phyloP scores from a whole-genome alignment of 2,329 filamentous ascomycete species.

The Penicillium psychrosexuale region DNA sequence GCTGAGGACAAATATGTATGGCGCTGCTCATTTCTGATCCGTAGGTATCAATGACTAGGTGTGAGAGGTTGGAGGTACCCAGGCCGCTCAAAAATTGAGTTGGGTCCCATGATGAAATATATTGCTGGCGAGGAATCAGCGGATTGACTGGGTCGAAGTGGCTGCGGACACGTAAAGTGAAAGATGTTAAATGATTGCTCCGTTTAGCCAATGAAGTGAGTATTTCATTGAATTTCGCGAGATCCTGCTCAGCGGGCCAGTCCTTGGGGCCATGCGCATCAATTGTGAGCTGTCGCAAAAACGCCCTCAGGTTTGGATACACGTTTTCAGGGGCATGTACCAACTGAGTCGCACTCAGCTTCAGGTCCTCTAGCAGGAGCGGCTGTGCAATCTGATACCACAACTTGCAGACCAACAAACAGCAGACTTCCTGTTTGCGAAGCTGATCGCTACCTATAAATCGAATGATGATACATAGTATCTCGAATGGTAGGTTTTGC shows the following conservation, averaged over 20 bases:
- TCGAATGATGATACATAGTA: neutral
- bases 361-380: slow-evolving; percentile 1
- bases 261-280: neutral
- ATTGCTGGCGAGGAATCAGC: neutral
- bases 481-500: neutral
- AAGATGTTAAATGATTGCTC: neutral
- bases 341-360: neutral
- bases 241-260: neutral
- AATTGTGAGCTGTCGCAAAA: neutral
- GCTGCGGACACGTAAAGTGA: neutral
- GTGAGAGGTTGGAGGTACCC: neutral
- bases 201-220: neutral
- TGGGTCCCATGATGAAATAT: neutral
- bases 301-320: neutral
- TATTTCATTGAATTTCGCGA: neutral
- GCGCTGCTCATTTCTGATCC: neutral
- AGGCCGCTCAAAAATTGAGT: neutral
- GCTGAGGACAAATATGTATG: slow-evolving; percentile 2
- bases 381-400: slow-evolving; percentile 4
- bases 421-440: slow-evolving; percentile 7
- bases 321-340: neutral
- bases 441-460: slow-evolving; percentile 5
- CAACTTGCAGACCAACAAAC: slow-evolving; percentile 2
- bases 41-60: slow-evolving; percentile 3
- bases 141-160: neutral